Evolutionary conservation across 257 asterid genomes (phyloP).

Genomic region (Perilla frutescens): DNA sequence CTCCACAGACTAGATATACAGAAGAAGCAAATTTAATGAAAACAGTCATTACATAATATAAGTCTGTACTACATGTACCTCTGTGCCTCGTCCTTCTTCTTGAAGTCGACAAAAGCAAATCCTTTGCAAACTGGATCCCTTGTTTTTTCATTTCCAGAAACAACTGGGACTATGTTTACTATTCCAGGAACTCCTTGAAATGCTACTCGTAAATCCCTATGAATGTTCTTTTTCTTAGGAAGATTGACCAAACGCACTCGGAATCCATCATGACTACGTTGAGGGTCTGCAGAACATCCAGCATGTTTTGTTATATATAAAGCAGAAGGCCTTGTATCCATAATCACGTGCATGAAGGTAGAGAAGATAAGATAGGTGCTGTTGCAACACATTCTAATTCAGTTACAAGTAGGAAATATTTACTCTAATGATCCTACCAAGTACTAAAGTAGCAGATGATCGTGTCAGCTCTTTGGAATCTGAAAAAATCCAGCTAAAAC

Average conservation of each 20-base stretch:
- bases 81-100: conserved; percentile 63
- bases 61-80: conserved; percentile 43
- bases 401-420: not conserved
- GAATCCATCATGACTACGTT: conserved; percentile 48
- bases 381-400: not conserved
- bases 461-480: not conserved
- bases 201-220: conserved; percentile 71
- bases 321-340: conserved; percentile 6
- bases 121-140: conserved; percentile 96
- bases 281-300: conserved; percentile 44
- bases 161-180: conserved; percentile 68
- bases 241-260: conserved; percentile 85
- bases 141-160: conserved; percentile 83
- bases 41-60: not conserved
- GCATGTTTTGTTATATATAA: conserved; percentile 4
- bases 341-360: conserved; percentile 1
- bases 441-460: not conserved
- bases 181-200: conserved; percentile 79
- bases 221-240: conserved; percentile 91
- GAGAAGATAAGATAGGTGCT: not conserved
- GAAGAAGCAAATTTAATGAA: not conserved
- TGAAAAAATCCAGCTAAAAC: not conserved
- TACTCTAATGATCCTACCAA: not conserved
- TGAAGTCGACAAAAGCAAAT: conserved; percentile 73
- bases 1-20: not conserved